Evolutionary conservation across 140 eudicot genomes (phyloP), one percentile per base, ranked within the genome.

Genomic region (Ambrosia hybrid): DNA sequence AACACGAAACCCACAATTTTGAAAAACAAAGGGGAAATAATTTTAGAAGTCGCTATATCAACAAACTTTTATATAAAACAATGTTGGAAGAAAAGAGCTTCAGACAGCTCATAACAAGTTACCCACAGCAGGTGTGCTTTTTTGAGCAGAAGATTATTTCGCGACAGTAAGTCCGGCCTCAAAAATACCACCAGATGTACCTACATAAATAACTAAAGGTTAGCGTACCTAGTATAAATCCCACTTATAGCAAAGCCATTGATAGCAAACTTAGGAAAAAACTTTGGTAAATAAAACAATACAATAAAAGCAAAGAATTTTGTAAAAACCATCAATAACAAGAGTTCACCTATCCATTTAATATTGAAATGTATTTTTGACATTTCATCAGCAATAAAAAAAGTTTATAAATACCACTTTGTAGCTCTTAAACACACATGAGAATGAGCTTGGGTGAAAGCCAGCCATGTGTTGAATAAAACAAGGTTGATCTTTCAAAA

Each of bases 91-190:
- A 67, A 37, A 53, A 63, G 61, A 68, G 57, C 63, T 73, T 65
- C 70, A 51, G 52, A 65, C 26, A 63, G 33, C 52, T 66, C 52
- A 65, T 70, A 71, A 57, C 67, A 21, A 30, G 46, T 21, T 72
- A 71, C 12, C 73, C 38, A 76, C 64, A 51, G 64, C 36, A 41
- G 21, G 57, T 46, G 21, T 58, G 71, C 51, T 66, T 65, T 41
- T 38, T 65, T 41, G 70, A 71, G 77, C 75, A 64, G 61, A 75
- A 46, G 38, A 53, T 73, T 77, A 77, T 61, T 73, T 51, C 17
- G 26, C 55, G 60, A 45, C 26, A 73, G 59, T 64, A 46, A 67
- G 67, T 59, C 60, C 69, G 13, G 39, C 56, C 74, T 55, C 76
- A 56, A 41, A 38, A 57, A 71, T 41, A 67, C 66, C 37, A 17